A percentile compares a stretch with the other conserved stretches of the same genome.
phyloP scores from a whole-genome alignment of 139 green algal genomes.

The Chlamydomonas sphaeroides region DNA sequence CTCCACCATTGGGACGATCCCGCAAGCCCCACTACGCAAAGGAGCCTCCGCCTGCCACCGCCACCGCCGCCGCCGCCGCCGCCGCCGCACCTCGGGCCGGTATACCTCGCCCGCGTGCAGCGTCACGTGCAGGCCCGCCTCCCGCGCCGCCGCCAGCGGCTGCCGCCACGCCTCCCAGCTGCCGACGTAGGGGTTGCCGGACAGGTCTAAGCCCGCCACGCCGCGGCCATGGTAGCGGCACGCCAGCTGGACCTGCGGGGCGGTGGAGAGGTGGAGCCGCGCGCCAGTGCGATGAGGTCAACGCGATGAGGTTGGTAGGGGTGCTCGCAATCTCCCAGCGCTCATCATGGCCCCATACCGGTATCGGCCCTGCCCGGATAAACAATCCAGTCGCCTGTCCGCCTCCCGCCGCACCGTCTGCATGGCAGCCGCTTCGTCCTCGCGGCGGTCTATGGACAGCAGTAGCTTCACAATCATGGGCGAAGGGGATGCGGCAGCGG shows the following conservation, averaged over 20 bases:
- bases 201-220: constrained; percentile 82
- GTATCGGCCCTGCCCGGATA: no score
- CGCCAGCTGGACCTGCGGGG: constrained; percentile 63
- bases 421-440: constrained; percentile 60
- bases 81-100: no score
- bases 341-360: no score
- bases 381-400: no score
- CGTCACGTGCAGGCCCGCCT: constrained; percentile 70
- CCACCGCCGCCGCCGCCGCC: constrained; percentile 60
- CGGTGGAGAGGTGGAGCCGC: not conserved
- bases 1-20: no score
- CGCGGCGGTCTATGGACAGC: constrained; percentile 84
- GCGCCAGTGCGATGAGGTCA: no score
- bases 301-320: no score
- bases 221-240: constrained; percentile 17
- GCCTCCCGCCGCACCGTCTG: constrained; percentile 64
- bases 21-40: no score
- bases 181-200: constrained; percentile 76
- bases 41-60: no score
- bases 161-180: constrained; percentile 64
- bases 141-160: constrained; percentile 62
- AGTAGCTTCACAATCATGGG: constrained; percentile 72
- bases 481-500: no score
- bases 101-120: constrained; percentile 84
- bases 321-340: no score